Evolutionary conservation across 208 protist genomes (phyloP), one percentile per base, ranked within the genome.

Genomic region (Acanthamoeba lugdunensis): DNA sequence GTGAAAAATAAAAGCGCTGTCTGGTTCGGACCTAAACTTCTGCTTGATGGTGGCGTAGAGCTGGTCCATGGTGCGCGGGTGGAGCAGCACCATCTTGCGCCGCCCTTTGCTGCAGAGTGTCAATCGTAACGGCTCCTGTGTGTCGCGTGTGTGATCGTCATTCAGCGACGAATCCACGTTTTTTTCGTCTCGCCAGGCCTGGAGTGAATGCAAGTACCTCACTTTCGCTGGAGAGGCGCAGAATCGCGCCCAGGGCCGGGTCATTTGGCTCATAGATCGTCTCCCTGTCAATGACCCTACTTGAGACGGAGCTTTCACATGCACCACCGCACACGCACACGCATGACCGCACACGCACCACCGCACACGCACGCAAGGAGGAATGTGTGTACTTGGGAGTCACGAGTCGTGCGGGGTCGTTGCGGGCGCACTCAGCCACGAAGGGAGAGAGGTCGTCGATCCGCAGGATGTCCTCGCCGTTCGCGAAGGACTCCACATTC

Each of bases 381-480:
- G 58, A 16, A 14, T 9, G 9, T 48, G 41, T 18, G 7, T 69
- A 90, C 82, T 37, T 90, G 23, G 82, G 82, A 1, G 54, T 90
- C 5, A 90, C 56, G 8, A 90, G 82, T n/a, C 37, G 65, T 4
- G 50, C 45, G 82, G 48, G 82, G 61, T 90, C 82, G 33, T 69
- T 25, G 56, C 56, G 82, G 3, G 82, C 13, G 37, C 82, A 90
- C 33, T 93, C 89, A 9, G 69, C 94, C 14, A 94, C 94, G 77
- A 95, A 94, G 0, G 71, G 92, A 37, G 92, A 92, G 16, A 95
- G 5, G 54, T 95, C 94, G 13, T 92, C 93, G 21, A 95, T 96
- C 61, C 30, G 30, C 23, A 94, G 67, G 61, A 95, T 93, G 65
- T 88, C 67, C 11, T 95, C 88, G 30, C 73, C 92, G 30, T 58